Base-by-base conservation (phyloP, 2,329 filamentous ascomycete genomes). In the Dactylellina parvicollis region DNA sequence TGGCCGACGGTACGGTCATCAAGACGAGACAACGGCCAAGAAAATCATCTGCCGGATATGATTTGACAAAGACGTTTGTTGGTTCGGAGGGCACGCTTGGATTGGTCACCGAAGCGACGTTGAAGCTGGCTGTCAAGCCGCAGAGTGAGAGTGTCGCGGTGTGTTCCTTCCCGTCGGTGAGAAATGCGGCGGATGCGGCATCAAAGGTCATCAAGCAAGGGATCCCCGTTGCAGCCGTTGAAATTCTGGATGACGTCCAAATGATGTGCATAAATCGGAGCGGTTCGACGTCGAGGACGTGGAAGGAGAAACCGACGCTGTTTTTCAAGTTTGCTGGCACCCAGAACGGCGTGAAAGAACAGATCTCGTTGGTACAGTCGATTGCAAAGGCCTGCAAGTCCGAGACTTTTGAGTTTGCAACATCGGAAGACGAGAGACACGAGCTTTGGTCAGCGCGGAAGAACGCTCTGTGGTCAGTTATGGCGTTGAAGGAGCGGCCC, bases 201-300 rank as follows among this genome's bases (percentile, higher is more conserved):
- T 88, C 89, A 76, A 86, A 86, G 61, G 92, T 96, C 9, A 92
- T 97, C 3, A 87, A 87, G 46, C 86, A 90, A 59, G 92, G 92
- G 24, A 86, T 96, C 9, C 91, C 91, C 28, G 89, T 97, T 42
- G 92, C 93, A 0, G 93, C 93, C n/a, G 88, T 97, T 44, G 93
- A 97, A 82, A 90, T 97, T 67, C 84, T 97, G 26, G 93, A 97
- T 81, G 92, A 96, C 79, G 89, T 92, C 66, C 92, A 96, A 83
- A 97, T 97, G 86, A 83, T 82, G 77, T 86, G 85, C 79, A 87
- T 89, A 81, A 88, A 89, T 81, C 83, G 85, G 26, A 86, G 88
- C 0, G 89, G 89, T 24, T 85, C 83, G 79, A 92, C 90, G 0
- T 83, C 84, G 34, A 86, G 88, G 72, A 81, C 81, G 7, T 94